Evolutionary conservation across 352 stramenopile species (phyloP), one percentile per base, ranked within the genome.

Genomic region (Phytophthora colocasiae): DNA sequence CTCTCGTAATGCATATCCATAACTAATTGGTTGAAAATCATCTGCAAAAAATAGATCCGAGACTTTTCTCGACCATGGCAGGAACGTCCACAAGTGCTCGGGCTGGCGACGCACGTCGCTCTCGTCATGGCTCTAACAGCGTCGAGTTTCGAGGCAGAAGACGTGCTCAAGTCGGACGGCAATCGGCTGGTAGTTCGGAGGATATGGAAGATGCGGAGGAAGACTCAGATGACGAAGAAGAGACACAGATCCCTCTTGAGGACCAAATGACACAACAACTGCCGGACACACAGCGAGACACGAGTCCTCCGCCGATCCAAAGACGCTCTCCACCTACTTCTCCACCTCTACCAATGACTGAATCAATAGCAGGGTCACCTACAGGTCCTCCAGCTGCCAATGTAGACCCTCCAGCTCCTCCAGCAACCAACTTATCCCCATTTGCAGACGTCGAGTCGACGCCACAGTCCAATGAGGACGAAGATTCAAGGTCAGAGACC

Each of bases 401-500:
- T 10, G 9, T 36, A 36, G 31, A 36, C 8, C 45, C 49, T 0
- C 65, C 45, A 9, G 55, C 43, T 3, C 52, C 56, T 26, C n/a
- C 62, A 22, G 39, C 44, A 1, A 50, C 57, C 1, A 68, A 38
- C 17, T 60, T 75, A 54, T 91, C 82, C n/a, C 80, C 82, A 7
- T 68, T 66, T 29, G 65, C 65, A 24, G 69, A 78, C 15, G 47
- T 77, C 3, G 83, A 92, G 50, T 84, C 81, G 9, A 66, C 72
- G 9, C 71, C 78, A 1, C 68, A 80, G 22, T 91, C 80, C 14
- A 83, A 80, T 27, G 86, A 94, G 27, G 84, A 94, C 52, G 86
- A 94, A 36, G 86, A 94, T 60, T 90, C 89, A 17, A 75, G 86
- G 6, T 94, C 85, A 0, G 85, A 94, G 70, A 91, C 84, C 27